Evolutionary conservation across 2,329 filamentous ascomycete genomes (phyloP).

Genomic region (Penicillium occitanis): DNA sequence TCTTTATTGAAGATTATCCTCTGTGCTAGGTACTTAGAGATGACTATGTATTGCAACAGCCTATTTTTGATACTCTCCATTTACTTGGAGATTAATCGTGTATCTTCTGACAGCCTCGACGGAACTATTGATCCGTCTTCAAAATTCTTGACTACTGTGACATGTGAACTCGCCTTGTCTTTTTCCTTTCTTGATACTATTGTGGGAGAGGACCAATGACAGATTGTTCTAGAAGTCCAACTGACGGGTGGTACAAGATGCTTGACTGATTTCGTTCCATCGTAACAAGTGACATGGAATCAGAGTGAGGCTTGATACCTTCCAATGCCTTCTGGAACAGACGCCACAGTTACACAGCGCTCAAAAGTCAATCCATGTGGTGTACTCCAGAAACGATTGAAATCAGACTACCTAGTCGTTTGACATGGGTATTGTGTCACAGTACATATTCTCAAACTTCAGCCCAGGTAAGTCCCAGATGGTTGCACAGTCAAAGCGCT

Average conservation of each 20-base stretch:
- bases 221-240: not conserved
- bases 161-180: not conserved
- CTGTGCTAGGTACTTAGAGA: not conserved
- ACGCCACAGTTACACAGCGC: not conserved
- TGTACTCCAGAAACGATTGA: not conserved
- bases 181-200: not conserved
- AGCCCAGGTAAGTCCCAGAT: not conserved
- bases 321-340: not conserved
- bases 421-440: not conserved
- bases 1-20: too few species aligned
- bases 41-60: not conserved
- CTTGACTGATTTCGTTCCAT: not conserved
- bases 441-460: not conserved
- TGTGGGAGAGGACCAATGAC: not conserved
- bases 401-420: not conserved
- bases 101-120: not conserved
- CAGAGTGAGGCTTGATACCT: not conserved
- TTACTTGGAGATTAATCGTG: not conserved
- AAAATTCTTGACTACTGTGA: not conserved
- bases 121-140: not conserved
- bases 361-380: not conserved
- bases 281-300: not conserved
- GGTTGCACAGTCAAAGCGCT: not conserved
- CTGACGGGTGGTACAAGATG: not conserved
- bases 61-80: not conserved